Evolutionary conservation across 768 basidiomycete genomes (phyloP).

Genomic region (Suillus hirtellus): DNA sequence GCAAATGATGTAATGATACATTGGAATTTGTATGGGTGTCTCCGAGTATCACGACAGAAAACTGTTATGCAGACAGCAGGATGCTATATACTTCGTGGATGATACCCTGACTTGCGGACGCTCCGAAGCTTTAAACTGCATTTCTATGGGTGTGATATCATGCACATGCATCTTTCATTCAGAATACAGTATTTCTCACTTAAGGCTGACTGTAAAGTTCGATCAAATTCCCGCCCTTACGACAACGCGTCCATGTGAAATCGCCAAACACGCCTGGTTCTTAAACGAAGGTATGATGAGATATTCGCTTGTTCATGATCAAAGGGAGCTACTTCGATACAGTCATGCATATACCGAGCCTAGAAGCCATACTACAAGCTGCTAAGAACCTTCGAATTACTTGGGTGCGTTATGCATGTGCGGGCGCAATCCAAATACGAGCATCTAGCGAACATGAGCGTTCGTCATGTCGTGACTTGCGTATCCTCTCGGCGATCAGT

Average conservation of each 20-base stretch:
- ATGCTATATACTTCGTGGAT: background rate
- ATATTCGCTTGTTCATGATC: background rate
- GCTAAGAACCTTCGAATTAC: slow-evolving; percentile 1
- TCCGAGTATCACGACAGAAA: background rate
- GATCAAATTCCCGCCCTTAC: background rate
- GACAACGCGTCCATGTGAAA: background rate
- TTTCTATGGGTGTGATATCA: background rate
- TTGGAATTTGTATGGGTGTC: background rate
- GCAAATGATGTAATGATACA: background rate
- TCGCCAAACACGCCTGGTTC: background rate
- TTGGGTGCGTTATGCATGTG: slow-evolving; percentile 1
- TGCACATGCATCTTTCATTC: background rate
- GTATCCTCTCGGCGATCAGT: slow-evolving; percentile 1
- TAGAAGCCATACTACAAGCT: background rate
- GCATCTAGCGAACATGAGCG: background rate
- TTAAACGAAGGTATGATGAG: background rate
- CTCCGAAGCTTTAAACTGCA: background rate
- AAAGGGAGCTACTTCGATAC: background rate
- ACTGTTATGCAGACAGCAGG: background rate
- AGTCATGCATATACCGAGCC: background rate
- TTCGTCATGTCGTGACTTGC: background rate
- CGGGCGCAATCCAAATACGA: background rate
- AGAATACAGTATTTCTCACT: background rate
- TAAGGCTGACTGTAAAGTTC: background rate
- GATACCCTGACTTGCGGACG: background rate